Evolutionary conservation across 2,329 filamentous ascomycete genomes (phyloP).

Genomic region (Madurella fahalii): DNA sequence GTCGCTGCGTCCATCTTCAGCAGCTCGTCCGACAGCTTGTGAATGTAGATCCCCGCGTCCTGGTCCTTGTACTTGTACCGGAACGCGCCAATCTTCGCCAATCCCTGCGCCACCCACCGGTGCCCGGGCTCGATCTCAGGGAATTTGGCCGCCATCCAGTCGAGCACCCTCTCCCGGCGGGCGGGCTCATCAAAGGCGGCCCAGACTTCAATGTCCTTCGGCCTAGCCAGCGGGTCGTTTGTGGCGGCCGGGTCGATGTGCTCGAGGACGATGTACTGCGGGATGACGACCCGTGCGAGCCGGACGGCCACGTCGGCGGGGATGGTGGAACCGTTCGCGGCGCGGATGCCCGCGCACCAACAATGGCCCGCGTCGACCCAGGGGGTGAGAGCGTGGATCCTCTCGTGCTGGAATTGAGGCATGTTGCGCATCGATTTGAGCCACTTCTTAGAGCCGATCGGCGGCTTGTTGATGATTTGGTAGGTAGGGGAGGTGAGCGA

Average conservation of each 20-base stretch:
- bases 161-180: background rate
- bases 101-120: constrained; percentile 36
- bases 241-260: constrained; percentile 63
- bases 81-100: constrained; percentile 56
- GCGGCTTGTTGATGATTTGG: constrained; percentile 29
- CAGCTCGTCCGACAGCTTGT: constrained; percentile 43
- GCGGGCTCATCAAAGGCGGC: constrained; percentile 49
- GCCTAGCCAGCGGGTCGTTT: constrained; percentile 58
- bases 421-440: constrained; percentile 17
- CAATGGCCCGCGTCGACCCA: constrained; percentile 84
- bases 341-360: constrained; percentile 66
- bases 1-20: constrained; percentile 47
- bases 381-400: constrained; percentile 50
- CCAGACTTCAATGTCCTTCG: constrained; percentile 67
- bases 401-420: constrained; percentile 36
- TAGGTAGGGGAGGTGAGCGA: constrained; percentile 57
- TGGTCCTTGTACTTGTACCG: constrained; percentile 45
- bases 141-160: constrained; percentile 26
- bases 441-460: constrained; percentile 27
- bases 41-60: constrained; percentile 47
- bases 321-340: constrained; percentile 41
- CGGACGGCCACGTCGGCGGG: constrained; percentile 64
- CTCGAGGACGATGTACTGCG: constrained; percentile 67
- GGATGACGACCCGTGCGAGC: constrained; percentile 55
- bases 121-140: constrained; percentile 29